These are phyloP conservation scores for Clitocybe nebularis DNA, from an alignment of 1,284 basidiomycete species.

Conservation along the genomic window DNA sequence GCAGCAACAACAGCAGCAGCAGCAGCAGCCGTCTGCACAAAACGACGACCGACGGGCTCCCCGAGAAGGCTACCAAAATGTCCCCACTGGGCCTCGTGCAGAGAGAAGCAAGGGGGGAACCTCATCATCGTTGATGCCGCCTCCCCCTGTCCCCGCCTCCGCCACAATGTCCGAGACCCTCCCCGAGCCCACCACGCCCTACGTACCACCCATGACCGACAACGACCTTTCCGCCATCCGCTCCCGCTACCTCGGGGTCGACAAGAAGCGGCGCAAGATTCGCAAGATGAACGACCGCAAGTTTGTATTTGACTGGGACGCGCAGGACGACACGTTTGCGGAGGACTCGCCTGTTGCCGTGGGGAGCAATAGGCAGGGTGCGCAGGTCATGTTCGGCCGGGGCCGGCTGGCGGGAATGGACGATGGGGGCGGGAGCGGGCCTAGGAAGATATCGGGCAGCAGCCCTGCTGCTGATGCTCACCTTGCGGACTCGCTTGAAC, in stretches of 20 bases:
- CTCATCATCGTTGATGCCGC: conserved; percentile 28
- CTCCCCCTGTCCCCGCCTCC: conserved; percentile 45
- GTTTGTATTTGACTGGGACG: conserved; percentile 99
- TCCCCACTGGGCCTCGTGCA: conserved; percentile 83
- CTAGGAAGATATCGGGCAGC: conserved; percentile 28
- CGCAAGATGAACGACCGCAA: conserved; percentile 93
- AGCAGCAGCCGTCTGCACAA: conserved; percentile 5
- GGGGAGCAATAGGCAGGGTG: conserved; percentile 69
- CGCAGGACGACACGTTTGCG: conserved; percentile 85
- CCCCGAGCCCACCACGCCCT: conserved; percentile 41
- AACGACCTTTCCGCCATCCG: conserved; percentile 75
- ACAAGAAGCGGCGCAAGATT: conserved; percentile 90
- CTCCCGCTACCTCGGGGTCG: conserved; percentile 87
- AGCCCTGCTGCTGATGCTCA: conserved; percentile 44
- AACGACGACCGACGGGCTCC: conserved; percentile 28
- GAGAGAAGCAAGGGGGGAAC: conserved; percentile 51
- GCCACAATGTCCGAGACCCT: conserved; percentile 25
- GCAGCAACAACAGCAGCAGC: conserved; percentile 27
- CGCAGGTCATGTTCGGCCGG: conserved; percentile 83
- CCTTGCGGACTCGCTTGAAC: conserved; percentile 76
- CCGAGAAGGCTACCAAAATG: conserved; percentile 52
- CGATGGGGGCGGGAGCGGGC: conserved; percentile 52
- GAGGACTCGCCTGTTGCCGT: conserved; percentile 62
- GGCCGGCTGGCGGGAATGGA: conserved; percentile 84
- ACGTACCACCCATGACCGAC: conserved; percentile 70